Evolutionary conservation across 768 basidiomycete species (phyloP).

Genomic region (Rhodosporidiobolus odoratus): DNA sequence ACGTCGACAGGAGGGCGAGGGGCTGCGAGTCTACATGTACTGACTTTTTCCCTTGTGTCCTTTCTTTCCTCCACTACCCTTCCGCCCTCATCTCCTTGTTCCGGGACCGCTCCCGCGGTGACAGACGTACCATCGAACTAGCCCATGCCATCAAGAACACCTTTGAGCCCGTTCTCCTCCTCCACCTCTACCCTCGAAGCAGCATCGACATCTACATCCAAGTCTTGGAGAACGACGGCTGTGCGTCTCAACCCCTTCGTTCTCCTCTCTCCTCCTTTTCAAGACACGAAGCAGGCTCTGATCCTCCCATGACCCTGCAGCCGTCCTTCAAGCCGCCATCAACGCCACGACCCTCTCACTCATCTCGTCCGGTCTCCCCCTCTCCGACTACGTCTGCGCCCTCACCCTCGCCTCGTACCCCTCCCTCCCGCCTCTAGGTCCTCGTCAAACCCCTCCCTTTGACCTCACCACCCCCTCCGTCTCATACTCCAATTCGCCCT

Average conservation of each 20-base stretch:
- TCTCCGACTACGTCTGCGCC: conserved; percentile 85
- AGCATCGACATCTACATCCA: conserved; percentile 92
- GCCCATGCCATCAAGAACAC: conserved; percentile 83
- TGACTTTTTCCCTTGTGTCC: conserved; percentile 5
- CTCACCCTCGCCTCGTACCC: conserved; percentile 79
- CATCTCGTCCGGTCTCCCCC: conserved; percentile 79
- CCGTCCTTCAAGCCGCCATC: conserved; percentile 80
- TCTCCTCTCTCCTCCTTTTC: not conserved
- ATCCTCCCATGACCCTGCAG: conserved; percentile 48
- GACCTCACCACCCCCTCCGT: conserved; percentile 46
- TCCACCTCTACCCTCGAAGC: conserved; percentile 82
- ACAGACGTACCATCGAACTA: conserved; percentile 56
- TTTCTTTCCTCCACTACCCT: not conserved
- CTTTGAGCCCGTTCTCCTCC: conserved; percentile 91
- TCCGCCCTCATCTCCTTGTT: not conserved
- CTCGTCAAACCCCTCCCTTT: conserved; percentile 46
- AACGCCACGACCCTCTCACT: conserved; percentile 93
- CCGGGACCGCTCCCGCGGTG: too few relatives aligned
- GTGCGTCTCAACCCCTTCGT: conserved; percentile 38
- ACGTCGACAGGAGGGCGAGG: not conserved
- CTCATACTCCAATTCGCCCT: conserved; percentile 35
- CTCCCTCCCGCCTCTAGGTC: conserved; percentile 47
- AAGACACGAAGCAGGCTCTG: not conserved
- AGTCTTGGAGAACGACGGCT: conserved; percentile 86
- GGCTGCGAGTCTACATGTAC: not conserved